These are phyloP conservation scores for Lipomyces japonicus DNA, from an alignment of 805 yeast species.

Conservation along the genomic window DNA sequence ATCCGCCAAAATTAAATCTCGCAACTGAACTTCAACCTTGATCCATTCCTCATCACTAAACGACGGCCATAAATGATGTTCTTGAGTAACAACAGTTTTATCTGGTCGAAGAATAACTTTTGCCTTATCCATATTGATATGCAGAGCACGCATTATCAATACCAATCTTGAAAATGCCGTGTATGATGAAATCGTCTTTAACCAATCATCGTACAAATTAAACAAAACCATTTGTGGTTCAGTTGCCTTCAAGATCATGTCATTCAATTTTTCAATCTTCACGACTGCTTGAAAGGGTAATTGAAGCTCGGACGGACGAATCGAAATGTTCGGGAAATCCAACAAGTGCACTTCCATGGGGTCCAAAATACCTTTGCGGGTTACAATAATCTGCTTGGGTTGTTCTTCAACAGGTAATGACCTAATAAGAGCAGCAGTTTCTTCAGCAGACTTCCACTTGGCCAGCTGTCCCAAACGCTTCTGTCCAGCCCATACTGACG, in stretches of 20 bases:
- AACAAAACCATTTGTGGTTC: slow-evolving; percentile 91
- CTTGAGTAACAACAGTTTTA: slow-evolving; percentile 60
- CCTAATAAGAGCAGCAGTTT: slow-evolving; percentile 83
- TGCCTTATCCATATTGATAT: slow-evolving; percentile 71
- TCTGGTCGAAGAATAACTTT: slow-evolving; percentile 74
- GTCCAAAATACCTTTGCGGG: slow-evolving; percentile 86
- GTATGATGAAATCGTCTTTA: slow-evolving; percentile 71
- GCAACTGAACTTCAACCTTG: slow-evolving; percentile 76
- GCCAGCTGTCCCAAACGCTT: slow-evolving; percentile 88
- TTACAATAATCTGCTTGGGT: slow-evolving; percentile 86
- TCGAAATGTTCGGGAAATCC: slow-evolving; percentile 88
- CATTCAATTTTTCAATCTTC: slow-evolving; percentile 73
- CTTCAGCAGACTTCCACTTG: slow-evolving; percentile 98
- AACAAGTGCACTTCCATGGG: slow-evolving; percentile 96
- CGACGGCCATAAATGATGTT: slow-evolving; percentile 91
- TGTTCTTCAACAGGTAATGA: slow-evolving; percentile 91
- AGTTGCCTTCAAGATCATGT: slow-evolving; percentile 75
- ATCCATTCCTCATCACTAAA: slow-evolving; percentile 88
- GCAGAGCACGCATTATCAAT: slow-evolving; percentile 75
- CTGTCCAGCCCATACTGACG: slow-evolving; percentile 96
- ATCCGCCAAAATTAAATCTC: slow-evolving; percentile 81
- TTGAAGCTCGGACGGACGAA: slow-evolving; percentile 83
- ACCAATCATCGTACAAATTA: slow-evolving; percentile 94
- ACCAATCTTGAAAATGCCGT: slow-evolving; percentile 91
- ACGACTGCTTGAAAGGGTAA: slow-evolving; percentile 86